Conservation (phyloP, 2,329 filamentous ascomycete genomes). For the Colletotrichum sp. region DNA sequence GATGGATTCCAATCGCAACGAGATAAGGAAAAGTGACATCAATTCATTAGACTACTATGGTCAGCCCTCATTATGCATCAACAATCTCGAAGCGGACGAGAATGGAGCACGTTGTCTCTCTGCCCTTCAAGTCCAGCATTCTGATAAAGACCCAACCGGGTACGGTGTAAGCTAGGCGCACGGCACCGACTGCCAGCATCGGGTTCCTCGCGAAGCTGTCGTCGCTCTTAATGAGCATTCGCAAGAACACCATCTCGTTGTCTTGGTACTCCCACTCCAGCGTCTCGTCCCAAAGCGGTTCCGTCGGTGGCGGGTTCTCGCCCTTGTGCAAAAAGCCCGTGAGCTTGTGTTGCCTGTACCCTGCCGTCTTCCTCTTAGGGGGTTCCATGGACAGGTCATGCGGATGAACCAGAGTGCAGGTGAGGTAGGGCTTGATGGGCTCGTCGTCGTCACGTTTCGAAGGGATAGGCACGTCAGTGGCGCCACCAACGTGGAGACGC, state of each 20-base stretch:
- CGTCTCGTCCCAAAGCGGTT: slow-evolving; percentile 70
- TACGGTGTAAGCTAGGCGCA: slow-evolving; percentile 62
- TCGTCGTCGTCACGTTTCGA: slow-evolving; percentile 54
- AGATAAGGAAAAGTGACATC: neutral
- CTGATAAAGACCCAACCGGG: slow-evolving; percentile 68
- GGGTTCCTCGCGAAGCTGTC: slow-evolving; percentile 67
- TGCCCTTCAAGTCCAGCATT: slow-evolving; percentile 68
- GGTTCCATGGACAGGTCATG: slow-evolving; percentile 51
- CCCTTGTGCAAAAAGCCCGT: slow-evolving; percentile 59
- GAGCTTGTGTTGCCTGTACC: slow-evolving; percentile 65
- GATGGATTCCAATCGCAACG: neutral
- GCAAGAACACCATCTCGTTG: slow-evolving; percentile 68
- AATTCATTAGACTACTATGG: neutral
- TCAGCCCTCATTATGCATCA: slow-evolving; percentile 31
- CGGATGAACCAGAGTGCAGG: slow-evolving; percentile 67
- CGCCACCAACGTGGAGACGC: slow-evolving; percentile 64
- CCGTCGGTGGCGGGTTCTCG: slow-evolving; percentile 62
- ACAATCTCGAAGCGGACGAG: slow-evolving; percentile 65
- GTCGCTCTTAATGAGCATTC: slow-evolving; percentile 71
- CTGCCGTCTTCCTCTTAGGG: slow-evolving; percentile 65
- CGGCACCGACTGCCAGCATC: slow-evolving; percentile 63
- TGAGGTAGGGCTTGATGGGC: slow-evolving; percentile 65
- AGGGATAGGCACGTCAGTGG: slow-evolving; percentile 64
- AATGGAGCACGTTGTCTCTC: slow-evolving; percentile 66
- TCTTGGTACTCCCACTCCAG: slow-evolving; percentile 74